Conservation (phyloP, 2,329 filamentous ascomycete species). For the Emergomyces africanus region DNA sequence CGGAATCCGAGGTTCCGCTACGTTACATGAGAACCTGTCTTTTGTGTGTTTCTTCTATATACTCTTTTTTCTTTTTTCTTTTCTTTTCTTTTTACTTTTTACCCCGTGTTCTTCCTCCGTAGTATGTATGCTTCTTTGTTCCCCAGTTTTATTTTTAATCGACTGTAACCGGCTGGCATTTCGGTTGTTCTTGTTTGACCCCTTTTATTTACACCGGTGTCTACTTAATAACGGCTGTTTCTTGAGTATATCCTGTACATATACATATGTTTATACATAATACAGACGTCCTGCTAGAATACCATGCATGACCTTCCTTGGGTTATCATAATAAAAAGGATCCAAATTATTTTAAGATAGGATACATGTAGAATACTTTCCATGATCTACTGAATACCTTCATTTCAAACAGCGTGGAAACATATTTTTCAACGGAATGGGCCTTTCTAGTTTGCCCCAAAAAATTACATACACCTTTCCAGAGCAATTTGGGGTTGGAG, state of each 20-base stretch:
- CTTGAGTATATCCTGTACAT: neutral
- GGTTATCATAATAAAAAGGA: no score
- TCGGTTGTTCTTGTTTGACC: neutral
- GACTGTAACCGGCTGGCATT: neutral
- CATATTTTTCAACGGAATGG: no score
- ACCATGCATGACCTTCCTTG: no score
- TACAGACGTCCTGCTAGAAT: neutral
- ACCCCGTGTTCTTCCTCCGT: no score
- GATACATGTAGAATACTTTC: no score
- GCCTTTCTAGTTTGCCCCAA: no score
- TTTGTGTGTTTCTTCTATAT: neutral
- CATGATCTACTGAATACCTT: no score
- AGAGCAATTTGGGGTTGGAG: slow-evolving; percentile 52
- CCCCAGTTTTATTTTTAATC: neutral
- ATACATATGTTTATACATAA: neutral
- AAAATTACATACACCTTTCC: no score
- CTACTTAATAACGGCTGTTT: neutral
- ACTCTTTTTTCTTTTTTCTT: neutral
- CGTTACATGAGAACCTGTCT: slow-evolving; percentile 18
- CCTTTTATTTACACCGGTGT: neutral
- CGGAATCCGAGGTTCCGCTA: slow-evolving; percentile 29
- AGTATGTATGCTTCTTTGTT: neutral
- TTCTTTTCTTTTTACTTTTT: no score
- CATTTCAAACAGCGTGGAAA: no score
- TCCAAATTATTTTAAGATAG: no score